Conservation (phyloP, 352 stramenopile species). For the Phytophthora pluvialis region DNA sequence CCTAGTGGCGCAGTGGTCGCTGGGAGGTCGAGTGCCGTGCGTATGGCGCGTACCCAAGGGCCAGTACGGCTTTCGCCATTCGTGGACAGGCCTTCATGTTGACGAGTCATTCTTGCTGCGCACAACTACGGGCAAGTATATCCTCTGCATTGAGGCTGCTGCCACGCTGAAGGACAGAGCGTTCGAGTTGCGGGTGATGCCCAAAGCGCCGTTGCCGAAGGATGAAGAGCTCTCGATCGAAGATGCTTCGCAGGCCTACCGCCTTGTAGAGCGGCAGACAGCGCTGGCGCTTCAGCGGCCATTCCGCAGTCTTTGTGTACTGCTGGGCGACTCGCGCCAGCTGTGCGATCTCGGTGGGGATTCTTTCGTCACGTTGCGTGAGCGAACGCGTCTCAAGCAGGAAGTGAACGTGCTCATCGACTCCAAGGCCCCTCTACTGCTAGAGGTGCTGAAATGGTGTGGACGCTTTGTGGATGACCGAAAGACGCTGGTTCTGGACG, state of each 20-base stretch:
- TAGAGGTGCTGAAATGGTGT: conserved; percentile 68
- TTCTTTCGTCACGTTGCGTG: conserved; percentile 52
- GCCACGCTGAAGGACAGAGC: conserved; percentile 57
- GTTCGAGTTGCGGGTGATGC: conserved; percentile 44
- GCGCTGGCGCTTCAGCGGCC: conserved; percentile 48
- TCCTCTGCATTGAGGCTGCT: conserved; percentile 72
- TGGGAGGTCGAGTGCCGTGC: conserved; percentile 61
- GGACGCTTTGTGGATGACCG: conserved; percentile 52
- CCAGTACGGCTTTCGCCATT: conserved; percentile 70
- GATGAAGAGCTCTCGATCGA: conserved; percentile 60
- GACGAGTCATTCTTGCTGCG: conserved; percentile 62
- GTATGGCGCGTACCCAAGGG: conserved; percentile 58
- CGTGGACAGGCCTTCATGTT: conserved; percentile 53
- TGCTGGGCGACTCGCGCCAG: conserved; percentile 62
- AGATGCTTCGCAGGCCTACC: conserved; percentile 67
- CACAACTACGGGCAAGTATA: conserved; percentile 68
- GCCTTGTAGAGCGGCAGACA: conserved; percentile 59
- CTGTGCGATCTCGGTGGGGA: conserved; percentile 59
- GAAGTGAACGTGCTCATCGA: conserved; percentile 79
- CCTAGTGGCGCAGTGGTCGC: conserved; percentile 57
- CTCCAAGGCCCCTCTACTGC: conserved; percentile 57
- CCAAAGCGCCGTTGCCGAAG: conserved; percentile 27
- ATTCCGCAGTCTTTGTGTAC: conserved; percentile 64
- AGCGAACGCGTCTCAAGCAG: conserved; percentile 59
- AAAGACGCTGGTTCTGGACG: conserved; percentile 65